phyloP scores from a whole-genome alignment of 1,284 basidiomycete genomes.

The Pseudozyma tsukubaensis region DNA sequence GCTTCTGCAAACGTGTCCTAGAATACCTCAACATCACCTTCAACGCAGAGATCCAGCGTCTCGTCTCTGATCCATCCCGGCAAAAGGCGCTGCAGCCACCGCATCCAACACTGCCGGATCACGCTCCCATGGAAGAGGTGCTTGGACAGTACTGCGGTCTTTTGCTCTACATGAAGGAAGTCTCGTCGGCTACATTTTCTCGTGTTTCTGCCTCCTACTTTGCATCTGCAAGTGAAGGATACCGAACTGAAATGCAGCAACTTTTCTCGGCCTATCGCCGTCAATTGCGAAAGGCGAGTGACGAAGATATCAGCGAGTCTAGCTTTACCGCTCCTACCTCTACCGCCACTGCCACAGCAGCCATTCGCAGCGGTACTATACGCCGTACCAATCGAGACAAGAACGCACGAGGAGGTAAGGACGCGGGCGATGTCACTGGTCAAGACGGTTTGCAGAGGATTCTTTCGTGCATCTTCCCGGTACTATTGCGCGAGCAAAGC shows the following conservation, averaged over 20 bases:
- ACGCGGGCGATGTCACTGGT: conserved; percentile 28
- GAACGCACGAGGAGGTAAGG: conserved; percentile 15
- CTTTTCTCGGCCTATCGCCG: conserved; percentile 49
- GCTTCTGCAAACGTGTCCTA: conserved; percentile 89
- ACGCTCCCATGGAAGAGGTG: conserved; percentile 76
- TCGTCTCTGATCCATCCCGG: conserved; percentile 48
- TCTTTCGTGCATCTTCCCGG: conserved; percentile 80
- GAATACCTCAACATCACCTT: conserved; percentile 92
- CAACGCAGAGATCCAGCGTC: conserved; percentile 69
- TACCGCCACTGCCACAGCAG: conserved; percentile 17
- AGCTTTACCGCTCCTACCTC: conserved; percentile 33
- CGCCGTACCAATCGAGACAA: conserved; percentile 39
- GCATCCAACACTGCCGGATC: conserved; percentile 56
- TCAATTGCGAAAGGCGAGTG: conserved; percentile 49
- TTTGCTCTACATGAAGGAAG: conserved; percentile 93
- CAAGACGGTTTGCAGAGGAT: conserved; percentile 79
- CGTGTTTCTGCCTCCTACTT: conserved; percentile 61
- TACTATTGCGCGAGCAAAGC: conserved; percentile 83
- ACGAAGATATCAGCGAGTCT: conserved; percentile 51
- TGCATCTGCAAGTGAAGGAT: conserved; percentile 55
- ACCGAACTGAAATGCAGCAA: conserved; percentile 57
- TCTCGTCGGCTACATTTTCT: conserved; percentile 70
- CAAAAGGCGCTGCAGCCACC: conserved; percentile 47
- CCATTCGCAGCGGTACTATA: conserved; percentile 53
- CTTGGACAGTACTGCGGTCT: conserved; percentile 89